phyloP scores from a whole-genome alignment of 2,329 filamentous ascomycete genomes.

The Bipolaris bicolor region DNA sequence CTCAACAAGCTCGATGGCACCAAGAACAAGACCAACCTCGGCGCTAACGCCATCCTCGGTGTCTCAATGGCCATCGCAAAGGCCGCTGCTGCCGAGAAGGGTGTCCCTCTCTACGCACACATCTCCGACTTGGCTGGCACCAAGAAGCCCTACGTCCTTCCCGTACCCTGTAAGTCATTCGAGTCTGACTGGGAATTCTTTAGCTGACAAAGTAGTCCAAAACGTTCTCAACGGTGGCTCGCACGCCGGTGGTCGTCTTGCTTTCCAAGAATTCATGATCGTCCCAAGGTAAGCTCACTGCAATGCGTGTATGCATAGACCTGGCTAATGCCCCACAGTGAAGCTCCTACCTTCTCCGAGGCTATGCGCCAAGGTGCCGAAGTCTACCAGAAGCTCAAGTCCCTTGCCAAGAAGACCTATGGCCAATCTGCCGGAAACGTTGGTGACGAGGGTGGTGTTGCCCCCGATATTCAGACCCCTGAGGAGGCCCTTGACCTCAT shows the following conservation, averaged over 20 bases:
- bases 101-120: constrained; percentile 64
- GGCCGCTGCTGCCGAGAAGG: constrained; percentile 62
- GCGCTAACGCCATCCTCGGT: constrained; percentile 66
- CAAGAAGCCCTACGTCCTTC: constrained; percentile 61
- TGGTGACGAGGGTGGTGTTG: constrained; percentile 99
- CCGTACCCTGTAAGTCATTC: constrained; percentile 55
- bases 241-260: constrained; percentile 90
- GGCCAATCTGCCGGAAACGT: constrained; percentile 98
- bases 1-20: constrained; percentile 63
- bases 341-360: constrained; percentile 90
- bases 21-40: constrained; percentile 64
- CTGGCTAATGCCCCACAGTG: constrained; percentile 53
- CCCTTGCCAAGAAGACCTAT: constrained; percentile 98
- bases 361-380: constrained; percentile 95
- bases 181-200: not conserved
- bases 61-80: constrained; percentile 66
- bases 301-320: constrained; percentile 13
- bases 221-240: constrained; percentile 74
- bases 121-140: constrained; percentile 61
- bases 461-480: constrained; percentile 95
- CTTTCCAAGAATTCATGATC: constrained; percentile 66
- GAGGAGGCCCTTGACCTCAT: constrained; percentile 98
- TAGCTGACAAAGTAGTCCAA: constrained; percentile 34
- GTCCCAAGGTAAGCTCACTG: constrained; percentile 53
- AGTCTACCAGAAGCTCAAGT: constrained; percentile 98